Evolutionary conservation across 208 protist species (phyloP).

Genomic region (Zelonia costaricensis): DNA sequence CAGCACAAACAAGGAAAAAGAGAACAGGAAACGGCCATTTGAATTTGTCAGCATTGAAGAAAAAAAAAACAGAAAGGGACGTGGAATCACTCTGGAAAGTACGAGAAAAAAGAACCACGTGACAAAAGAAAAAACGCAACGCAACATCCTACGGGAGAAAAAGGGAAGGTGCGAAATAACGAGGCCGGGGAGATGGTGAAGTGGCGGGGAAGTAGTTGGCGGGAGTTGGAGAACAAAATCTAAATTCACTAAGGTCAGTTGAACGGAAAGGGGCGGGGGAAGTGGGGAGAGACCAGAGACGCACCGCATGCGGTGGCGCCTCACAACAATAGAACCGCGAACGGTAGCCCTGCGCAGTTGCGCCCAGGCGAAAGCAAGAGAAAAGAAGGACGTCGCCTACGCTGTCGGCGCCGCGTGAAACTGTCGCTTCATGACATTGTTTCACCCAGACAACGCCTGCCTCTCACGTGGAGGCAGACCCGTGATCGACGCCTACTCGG

Average conservation of each 20-base stretch:
- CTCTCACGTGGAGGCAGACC: neutral
- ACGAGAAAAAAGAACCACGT: slow-evolving; percentile 8
- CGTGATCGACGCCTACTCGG: neutral
- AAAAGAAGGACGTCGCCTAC: neutral
- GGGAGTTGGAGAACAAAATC: slow-evolving; percentile 26
- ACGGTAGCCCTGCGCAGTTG: no score
- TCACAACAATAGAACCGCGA: no score
- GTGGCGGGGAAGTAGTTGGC: slow-evolving; percentile 24
- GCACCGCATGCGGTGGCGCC: no score
- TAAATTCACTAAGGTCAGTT: slow-evolving; percentile 36
- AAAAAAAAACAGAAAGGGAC: neutral
- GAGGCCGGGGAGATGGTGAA: neutral
- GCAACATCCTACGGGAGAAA: slow-evolving; percentile 7
- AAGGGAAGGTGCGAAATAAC: neutral
- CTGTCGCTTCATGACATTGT: slow-evolving; percentile 12
- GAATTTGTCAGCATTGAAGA: no score
- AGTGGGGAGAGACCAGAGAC: no score
- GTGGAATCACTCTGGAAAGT: no score
- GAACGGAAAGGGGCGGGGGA: neutral
- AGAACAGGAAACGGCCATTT: no score
- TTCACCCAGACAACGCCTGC: neutral
- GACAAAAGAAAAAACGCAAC: slow-evolving; percentile 17
- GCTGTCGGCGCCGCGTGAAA: neutral
- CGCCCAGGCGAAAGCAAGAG: slow-evolving; percentile 2
- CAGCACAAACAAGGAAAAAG: no score